Conservation (phyloP, 1,284 basidiomycete species). For the Heterobasidion occidentale region DNA sequence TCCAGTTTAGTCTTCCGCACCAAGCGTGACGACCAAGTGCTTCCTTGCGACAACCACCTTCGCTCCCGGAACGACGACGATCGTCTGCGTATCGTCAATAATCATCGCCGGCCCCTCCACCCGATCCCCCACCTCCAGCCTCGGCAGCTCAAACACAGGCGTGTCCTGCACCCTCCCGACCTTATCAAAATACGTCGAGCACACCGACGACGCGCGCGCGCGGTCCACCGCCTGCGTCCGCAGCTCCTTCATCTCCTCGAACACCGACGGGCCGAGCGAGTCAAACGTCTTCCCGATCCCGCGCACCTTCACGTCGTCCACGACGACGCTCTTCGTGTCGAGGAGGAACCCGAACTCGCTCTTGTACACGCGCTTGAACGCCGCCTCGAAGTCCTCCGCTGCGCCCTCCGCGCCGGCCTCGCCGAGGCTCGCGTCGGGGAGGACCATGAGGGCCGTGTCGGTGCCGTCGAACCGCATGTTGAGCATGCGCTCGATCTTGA, state of each 20-base stretch:
- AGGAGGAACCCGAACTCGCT: slow-evolving; percentile 90
- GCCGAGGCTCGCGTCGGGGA: slow-evolving; percentile 30
- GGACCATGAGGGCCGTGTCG: slow-evolving; percentile 87
- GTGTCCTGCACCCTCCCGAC: slow-evolving; percentile 69
- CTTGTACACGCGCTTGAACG: slow-evolving; percentile 74
- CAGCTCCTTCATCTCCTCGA: slow-evolving; percentile 55
- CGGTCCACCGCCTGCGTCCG: slow-evolving; percentile 22
- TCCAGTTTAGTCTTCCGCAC: not conserved
- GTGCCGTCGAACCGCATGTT: slow-evolving; percentile 93
- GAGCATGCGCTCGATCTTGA: slow-evolving; percentile 74
- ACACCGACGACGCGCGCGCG: slow-evolving; percentile 38
- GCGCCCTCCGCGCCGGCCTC: slow-evolving; percentile 32
- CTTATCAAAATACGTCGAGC: slow-evolving; percentile 76
- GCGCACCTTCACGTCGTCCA: slow-evolving; percentile 90
- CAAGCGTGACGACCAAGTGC: slow-evolving; percentile 64
- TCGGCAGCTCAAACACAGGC: slow-evolving; percentile 70
- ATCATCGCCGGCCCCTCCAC: slow-evolving; percentile 83
- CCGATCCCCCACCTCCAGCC: slow-evolving; percentile 60
- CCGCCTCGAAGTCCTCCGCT: slow-evolving; percentile 68
- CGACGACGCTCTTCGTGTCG: slow-evolving; percentile 70
- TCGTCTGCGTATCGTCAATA: slow-evolving; percentile 90
- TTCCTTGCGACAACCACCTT: slow-evolving; percentile 60
- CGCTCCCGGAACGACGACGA: slow-evolving; percentile 71
- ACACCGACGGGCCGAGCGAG: slow-evolving; percentile 74
- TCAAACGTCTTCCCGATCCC: slow-evolving; percentile 90